Evolutionary conservation across 2,329 filamentous ascomycete genomes (phyloP), one percentile per base, ranked within the genome.

Genomic region (Blastomyces emzantsi): DNA sequence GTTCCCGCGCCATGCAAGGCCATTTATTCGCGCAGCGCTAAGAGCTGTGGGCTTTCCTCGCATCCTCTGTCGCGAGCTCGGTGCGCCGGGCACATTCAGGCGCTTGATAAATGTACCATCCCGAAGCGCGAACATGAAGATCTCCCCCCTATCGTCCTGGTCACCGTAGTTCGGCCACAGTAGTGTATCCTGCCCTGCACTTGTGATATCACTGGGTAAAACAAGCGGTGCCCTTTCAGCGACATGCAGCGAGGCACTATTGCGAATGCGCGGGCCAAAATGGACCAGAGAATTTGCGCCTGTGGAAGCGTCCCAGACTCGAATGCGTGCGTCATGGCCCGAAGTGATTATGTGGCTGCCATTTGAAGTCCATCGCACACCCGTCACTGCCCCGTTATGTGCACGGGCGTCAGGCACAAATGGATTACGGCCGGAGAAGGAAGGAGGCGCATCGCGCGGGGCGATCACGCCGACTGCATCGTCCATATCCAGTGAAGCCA

Each of bases 231-330:
- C 81, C 25, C 84, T 78, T 64, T 82, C 86, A 25, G 83, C 83
- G 5, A 87, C 79, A 68, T 83, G 86, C 67, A 78, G 82, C 62
- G 66, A 82, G 60, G 67, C 80, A 75, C 67, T 82, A 73, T 97
- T 97, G 69, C 87, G 88, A 51, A 97, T 82, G 36, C 87, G 82
- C 0, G 92, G 90, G 0, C 92, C 92, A 72, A 97, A 97, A 73
- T 88, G 92, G 0, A 89, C 90, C 6, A 97, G 84, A 0, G 90
- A 95, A 74, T 97, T 97, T 22, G 88, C 88, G 1, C 92, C 91
- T 0, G 85, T 90, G 0, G 81, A 81, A 1, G 89, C 85, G 72
- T 96, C 84, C 93, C 93, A 97, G 1, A 97, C 90, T 4, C 92
- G 85, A 66, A 97, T 87, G 9, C 88, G 85, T 59, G 90, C 83